phyloP scores from a whole-genome alignment of 352 stramenopile species.

The Phytopythium helicoides region DNA sequence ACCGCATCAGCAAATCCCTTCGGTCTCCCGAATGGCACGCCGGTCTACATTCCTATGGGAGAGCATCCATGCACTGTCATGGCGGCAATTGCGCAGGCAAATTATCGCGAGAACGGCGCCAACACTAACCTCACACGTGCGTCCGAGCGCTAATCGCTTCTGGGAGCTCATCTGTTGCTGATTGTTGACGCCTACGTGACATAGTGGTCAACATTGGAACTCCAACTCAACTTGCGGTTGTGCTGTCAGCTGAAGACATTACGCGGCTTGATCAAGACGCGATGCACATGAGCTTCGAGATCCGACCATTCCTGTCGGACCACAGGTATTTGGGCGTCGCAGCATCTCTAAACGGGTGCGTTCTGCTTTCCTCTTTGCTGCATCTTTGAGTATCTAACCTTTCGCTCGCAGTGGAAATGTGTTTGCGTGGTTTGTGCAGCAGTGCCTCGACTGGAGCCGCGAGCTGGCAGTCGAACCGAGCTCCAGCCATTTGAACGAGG shows the following conservation, averaged over 20 bases:
- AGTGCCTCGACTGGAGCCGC: conserved; percentile 46
- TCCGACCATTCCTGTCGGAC: conserved; percentile 53
- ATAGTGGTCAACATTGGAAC: conserved; percentile 73
- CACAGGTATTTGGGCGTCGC: conserved; percentile 53
- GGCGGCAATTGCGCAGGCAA: conserved; percentile 25
- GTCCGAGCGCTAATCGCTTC: no score
- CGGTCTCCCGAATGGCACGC: conserved; percentile 20
- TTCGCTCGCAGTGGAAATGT: conserved; percentile 44
- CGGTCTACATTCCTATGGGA: conserved; percentile 60
- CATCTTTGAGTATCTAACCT: background rate
- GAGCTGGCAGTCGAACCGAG: conserved; percentile 28
- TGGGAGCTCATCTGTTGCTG: background rate
- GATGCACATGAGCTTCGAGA: conserved; percentile 46
- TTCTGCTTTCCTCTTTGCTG: conserved; percentile 1
- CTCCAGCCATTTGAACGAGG: conserved; percentile 15
- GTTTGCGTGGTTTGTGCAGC: conserved; percentile 57
- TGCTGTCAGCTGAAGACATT: conserved; percentile 38
- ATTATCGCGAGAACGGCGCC: conserved; percentile 3
- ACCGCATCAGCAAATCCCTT: conserved; percentile 10
- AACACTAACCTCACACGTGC: conserved; percentile 29
- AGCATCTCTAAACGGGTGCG: conserved; percentile 58
- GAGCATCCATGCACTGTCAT: conserved; percentile 70
- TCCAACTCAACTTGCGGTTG: conserved; percentile 62
- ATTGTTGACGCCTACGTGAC: background rate
- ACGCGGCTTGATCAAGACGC: conserved; percentile 3